Conservation (phyloP, 176 grass and related monocot genomes). For the Musa troglodytarum region DNA sequence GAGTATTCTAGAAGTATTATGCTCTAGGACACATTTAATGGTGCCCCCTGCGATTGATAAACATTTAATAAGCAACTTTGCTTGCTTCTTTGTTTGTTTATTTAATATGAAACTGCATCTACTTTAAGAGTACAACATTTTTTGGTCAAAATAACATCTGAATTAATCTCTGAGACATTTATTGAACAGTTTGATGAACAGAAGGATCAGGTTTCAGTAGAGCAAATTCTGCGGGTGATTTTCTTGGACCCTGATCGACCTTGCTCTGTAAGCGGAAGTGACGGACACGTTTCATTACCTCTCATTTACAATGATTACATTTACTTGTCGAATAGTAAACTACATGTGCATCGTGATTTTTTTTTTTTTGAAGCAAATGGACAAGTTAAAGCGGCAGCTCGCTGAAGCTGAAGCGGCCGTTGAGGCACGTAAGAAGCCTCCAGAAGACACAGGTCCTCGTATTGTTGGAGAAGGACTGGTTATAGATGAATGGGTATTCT, state of each 20-base stretch:
- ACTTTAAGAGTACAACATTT: not conserved
- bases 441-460: slow-evolving; percentile 72
- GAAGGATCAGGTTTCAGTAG: slow-evolving; percentile 77
- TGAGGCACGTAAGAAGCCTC: slow-evolving; percentile 75
- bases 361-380: slow-evolving; percentile 64
- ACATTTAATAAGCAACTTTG: not conserved
- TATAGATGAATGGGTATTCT: slow-evolving; percentile 90
- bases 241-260: slow-evolving; percentile 62
- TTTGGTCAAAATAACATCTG: not conserved
- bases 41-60: not conserved
- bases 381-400: slow-evolving; percentile 71
- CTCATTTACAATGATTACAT: not conserved
- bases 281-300: not conserved
- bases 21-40: not conserved
- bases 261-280: slow-evolving; percentile 52
- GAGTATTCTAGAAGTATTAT: not conserved
- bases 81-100: not conserved
- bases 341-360: not conserved
- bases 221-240: slow-evolving; percentile 85
- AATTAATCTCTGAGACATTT: not conserved
- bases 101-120: not conserved
- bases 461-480: slow-evolving; percentile 92
- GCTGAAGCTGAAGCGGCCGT: slow-evolving; percentile 85
- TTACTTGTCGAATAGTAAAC: not conserved
- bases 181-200: slow-evolving; percentile 75